Evolutionary conservation across 139 green algal genomes (phyloP), one percentile per base, ranked within the genome.

Genomic region (Chlamydomonas schloesseri): DNA sequence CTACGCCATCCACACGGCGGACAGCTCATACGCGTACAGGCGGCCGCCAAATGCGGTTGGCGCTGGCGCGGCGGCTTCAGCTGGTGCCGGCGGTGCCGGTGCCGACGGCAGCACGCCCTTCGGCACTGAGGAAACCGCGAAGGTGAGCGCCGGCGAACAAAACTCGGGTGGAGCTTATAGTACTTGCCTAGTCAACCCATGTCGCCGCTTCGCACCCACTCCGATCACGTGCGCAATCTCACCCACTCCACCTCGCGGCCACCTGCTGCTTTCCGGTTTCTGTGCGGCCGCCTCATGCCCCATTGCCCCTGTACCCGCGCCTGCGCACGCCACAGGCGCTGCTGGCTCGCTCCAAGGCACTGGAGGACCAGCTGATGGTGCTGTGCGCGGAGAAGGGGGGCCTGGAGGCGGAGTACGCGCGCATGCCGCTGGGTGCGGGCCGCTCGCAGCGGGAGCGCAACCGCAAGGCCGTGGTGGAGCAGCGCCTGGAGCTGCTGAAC

Each of bases 391-490:
- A 96, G 89, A 82, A 83, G n/a, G 87, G 92, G 29, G 72, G 83
- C 46, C 88, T 96, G 64, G 84, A 93, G 57, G 86, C 86, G 2
- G 93, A 96, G 89, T 91, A 77, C 57, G 71, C 90, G 1, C 89
- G 80, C 70, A 93, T 95, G 91, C 92, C 92, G 23, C 69, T 86
- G 36, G 76, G 87, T 71, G 89, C 78, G 6, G 93, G 93, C 3
- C 88, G 87, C 73, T 95, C 81, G 24, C n/a, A 91, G 34, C 50
- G 82, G n/a, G 87, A 93, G 75, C 90, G 92, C 31, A 81, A 84
- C 58, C 91, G 93, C 69, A 93, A 93, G 58, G 75, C 70, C 23
- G 86, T 90, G 47, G 88, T 96, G 78, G 92, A 96, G 86, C 42
- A 67, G 31, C 89, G 92, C 14, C 69, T 96, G 58, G 92, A 94